phyloP scores from a whole-genome alignment of 129 eudicot species.

The Ambrosia artemisiifolia region DNA sequence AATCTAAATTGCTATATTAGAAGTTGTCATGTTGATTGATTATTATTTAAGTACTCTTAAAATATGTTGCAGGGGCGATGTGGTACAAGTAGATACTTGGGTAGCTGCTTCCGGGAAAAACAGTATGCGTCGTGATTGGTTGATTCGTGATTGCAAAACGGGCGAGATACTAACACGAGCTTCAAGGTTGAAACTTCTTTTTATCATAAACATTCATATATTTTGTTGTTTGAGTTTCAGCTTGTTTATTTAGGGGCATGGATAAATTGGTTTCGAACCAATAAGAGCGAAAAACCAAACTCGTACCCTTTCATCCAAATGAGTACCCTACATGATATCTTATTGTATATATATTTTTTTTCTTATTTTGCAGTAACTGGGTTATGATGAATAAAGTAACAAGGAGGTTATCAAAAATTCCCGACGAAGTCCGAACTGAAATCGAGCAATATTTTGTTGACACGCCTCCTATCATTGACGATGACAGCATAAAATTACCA shows the following conservation, averaged over 20 bases:
- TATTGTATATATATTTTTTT: not conserved
- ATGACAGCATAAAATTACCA: slow-evolving; percentile 69
- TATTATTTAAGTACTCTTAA: not conserved
- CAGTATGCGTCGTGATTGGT: slow-evolving; percentile 99
- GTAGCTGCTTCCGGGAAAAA: slow-evolving; percentile 94
- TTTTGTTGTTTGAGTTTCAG: not conserved
- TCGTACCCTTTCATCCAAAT: not conserved
- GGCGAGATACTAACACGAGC: slow-evolving; percentile 87
- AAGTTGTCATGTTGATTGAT: not conserved
- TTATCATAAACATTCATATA: not conserved
- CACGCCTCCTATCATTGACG: slow-evolving; percentile 80
- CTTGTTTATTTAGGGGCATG: not conserved
- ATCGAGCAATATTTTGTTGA: slow-evolving; percentile 70
- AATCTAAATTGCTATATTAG: not conserved
- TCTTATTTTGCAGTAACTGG: slow-evolving; percentile 56
- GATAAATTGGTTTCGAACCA: not conserved
- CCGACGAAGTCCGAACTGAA: slow-evolving; percentile 94
- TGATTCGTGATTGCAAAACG: slow-evolving; percentile 77
- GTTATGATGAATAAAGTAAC: slow-evolving; percentile 98
- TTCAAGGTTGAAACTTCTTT: slow-evolving; percentile 59
- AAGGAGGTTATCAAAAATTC: slow-evolving; percentile 78
- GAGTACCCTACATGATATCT: not conserved
- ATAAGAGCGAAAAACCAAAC: no score
- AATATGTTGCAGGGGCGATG: slow-evolving; percentile 72
- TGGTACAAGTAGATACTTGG: slow-evolving; percentile 99